These are phyloP conservation scores for Dioszegia crocea DNA, from an alignment of 768 basidiomycete species.

Conservation along the genomic window DNA sequence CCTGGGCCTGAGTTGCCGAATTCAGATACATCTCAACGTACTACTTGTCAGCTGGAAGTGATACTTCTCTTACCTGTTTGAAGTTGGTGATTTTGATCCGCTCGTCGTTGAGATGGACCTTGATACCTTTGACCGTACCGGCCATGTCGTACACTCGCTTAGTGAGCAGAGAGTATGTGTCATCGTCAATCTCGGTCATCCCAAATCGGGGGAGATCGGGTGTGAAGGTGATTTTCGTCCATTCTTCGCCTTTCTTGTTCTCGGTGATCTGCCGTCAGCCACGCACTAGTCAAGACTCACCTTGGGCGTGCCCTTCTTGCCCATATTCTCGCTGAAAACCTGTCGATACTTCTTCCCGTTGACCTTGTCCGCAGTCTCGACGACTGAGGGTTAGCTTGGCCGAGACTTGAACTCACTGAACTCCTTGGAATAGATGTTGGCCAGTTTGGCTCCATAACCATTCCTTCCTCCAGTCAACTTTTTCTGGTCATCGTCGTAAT, in stretches of 20 bases:
- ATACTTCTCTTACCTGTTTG: conserved; percentile 59
- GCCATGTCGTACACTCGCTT: conserved; percentile 97
- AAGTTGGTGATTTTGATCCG: conserved; percentile 88
- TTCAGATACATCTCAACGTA: conserved; percentile 91
- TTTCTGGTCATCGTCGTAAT: conserved; percentile 98
- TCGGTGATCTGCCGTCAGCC: conserved; percentile 64
- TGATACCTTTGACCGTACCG: conserved; percentile 87
- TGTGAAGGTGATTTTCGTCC: conserved; percentile 84
- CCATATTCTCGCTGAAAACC: conserved; percentile 91
- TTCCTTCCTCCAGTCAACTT: conserved; percentile 98
- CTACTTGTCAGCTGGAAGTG: conserved; percentile 49
- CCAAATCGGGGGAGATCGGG: conserved; percentile 90
- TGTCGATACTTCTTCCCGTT: conserved; percentile 87
- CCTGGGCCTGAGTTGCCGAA: conserved; percentile 66
- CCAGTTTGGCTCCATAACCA: conserved; percentile 95
- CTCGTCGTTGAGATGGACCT: conserved; percentile 89
- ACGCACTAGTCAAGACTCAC: conserved; percentile 15
- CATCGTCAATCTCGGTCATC: conserved; percentile 81
- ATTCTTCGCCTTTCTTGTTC: conserved; percentile 80
- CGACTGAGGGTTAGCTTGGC: conserved; percentile 46
- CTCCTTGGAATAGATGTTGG: conserved; percentile 95
- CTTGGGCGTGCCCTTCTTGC: conserved; percentile 76
- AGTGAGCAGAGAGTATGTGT: conserved; percentile 79
- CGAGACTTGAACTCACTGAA: conserved; percentile 57
- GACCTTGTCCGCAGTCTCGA: conserved; percentile 91